Base-by-base conservation (phyloP, 1,284 basidiomycete species). In the Heliocybe sulcata region DNA sequence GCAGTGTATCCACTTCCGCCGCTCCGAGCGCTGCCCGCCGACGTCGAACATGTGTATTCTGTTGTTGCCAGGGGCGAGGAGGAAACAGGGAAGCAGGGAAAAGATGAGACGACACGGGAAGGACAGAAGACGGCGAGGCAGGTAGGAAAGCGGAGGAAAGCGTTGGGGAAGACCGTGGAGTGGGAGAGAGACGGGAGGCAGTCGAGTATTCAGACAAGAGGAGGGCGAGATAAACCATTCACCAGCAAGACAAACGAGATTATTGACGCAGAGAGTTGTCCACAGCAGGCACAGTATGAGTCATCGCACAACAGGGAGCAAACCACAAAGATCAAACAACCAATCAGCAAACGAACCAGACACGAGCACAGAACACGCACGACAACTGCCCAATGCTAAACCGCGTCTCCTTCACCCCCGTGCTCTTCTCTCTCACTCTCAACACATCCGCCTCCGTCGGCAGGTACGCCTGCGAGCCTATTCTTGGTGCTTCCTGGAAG, bases 1-100 rank as follows among this genome's bases (percentile, higher is more conserved):
- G 63, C 90, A 93, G 65, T 93, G 90, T 26, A 93, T 93, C 92
- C 93, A 95, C 68, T 98, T 98, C 68, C 94, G 95, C 22, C 94
- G 79, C 69, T 98, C 94, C 2, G 90, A 94, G 16, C 93, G 82
- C 68, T 97, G 94, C 0, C 94, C 93, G 31, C 94, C 92, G 8
- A 97, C 92, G 68, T 96, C 93, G 64, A 96, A 94, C 87, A 96
- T 93, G 68, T 87, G 84, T 88, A 98, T 85, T 82, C 94, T 81
- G 73, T 0, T 4, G 42, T 4, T 45, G 42, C 16, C 23, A 16
- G 42, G n/a, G 42, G 16, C 6, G 42, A 16, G 42, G 4, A 6
- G 6, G 16, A 10, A 20, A 16, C 16, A 19, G 42, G 19, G 23
- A 16, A 6, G 42, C 6, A 45, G 42, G 19, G 23, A 16, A 45